These are phyloP conservation scores for Micractinium conductrix DNA, from an alignment of 139 green algal genomes.

Conservation along the genomic window DNA sequence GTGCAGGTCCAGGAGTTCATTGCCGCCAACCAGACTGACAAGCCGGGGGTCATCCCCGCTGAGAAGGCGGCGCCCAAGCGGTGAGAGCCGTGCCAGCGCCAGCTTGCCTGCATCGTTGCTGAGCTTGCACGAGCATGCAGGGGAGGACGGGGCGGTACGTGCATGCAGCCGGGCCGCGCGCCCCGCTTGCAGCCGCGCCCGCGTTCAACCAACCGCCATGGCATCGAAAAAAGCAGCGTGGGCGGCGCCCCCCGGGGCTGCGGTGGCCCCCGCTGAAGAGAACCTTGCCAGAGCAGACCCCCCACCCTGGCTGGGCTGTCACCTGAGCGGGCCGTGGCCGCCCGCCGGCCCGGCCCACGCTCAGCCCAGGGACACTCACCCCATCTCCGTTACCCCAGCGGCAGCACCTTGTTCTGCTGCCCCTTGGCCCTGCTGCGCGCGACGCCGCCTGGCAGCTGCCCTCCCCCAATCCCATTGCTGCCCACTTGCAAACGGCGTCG, in stretches of 20 bases:
- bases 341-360: neutral
- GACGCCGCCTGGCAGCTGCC: no score
- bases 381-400: neutral
- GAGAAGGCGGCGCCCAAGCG: conserved; percentile 44
- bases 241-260: conserved; percentile 4
- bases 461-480: no score
- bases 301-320: neutral
- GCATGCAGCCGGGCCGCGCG: no score
- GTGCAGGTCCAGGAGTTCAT: conserved; percentile 76
- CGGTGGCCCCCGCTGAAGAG: conserved; percentile 13
- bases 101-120: neutral
- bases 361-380: neutral
- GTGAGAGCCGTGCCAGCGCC: conserved; percentile 28
- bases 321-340: neutral
- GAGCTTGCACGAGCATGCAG: no score
- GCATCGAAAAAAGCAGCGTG: conserved; percentile 10
- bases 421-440: no score
- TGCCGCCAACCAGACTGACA: conserved; percentile 90
- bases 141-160: no score
- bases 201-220: no score
- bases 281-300: neutral
- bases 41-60: conserved; percentile 33
- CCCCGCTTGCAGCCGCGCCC: no score
- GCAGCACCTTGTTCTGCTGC: no score
- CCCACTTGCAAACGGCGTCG: no score